Conservation (phyloP, 23 red algal genomes). For the Gracilariopsis chorda region DNA sequence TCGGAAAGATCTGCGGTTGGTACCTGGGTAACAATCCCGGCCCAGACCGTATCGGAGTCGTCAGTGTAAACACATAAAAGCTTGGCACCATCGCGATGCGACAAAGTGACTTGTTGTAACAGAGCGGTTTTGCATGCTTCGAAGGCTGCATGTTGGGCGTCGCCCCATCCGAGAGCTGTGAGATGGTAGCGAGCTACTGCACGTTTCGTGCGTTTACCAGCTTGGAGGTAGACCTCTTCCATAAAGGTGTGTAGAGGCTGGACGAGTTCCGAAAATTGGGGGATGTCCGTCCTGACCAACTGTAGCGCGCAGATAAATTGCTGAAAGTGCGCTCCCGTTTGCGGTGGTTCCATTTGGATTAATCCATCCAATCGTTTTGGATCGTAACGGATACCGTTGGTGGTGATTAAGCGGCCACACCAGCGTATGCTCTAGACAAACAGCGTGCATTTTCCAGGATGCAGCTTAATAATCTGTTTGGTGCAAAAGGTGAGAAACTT, state of each 20-base stretch:
- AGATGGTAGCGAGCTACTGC: not conserved
- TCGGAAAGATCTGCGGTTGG: too few relatives aligned
- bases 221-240: constrained; percentile 16
- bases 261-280: constrained; percentile 21
- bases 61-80: constrained; percentile 34
- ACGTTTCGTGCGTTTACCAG: constrained; percentile 38
- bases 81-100: constrained; percentile 13
- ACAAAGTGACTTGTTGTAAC: not conserved
- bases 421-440: constrained; percentile 5
- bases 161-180: not conserved
- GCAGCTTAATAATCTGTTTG: constrained; percentile 17
- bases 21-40: too few relatives aligned
- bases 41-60: too few relatives aligned
- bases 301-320: constrained; percentile 45
- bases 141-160: not conserved
- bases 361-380: not conserved
- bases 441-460: constrained; percentile 24
- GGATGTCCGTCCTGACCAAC: constrained; percentile 41
- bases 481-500: not conserved
- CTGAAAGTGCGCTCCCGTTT: constrained; percentile 10
- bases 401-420: constrained; percentile 19
- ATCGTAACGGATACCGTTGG: not conserved
- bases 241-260: constrained; percentile 23
- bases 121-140: constrained; percentile 24
- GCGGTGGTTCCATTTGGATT: constrained; percentile 16